Conservation (phyloP, 2,329 filamentous ascomycete species). For the Beauveria brongniartii region DNA sequence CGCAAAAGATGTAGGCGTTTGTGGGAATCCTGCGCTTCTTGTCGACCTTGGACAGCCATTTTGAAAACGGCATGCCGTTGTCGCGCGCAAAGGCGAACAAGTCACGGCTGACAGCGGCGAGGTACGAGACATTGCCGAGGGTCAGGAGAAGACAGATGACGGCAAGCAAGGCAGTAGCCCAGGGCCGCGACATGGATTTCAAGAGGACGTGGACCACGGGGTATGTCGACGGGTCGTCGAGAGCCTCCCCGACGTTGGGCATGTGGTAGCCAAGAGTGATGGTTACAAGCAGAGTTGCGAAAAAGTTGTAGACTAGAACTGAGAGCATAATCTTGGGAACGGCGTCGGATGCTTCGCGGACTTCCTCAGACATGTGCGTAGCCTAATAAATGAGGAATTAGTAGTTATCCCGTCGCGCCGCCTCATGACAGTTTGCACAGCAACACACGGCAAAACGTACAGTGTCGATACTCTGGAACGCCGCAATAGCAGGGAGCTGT, state of each 20-base stretch:
- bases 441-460: neutral
- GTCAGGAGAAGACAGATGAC: conserved; percentile 6
- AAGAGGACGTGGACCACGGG: conserved; percentile 9
- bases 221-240: conserved; percentile 6
- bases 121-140: conserved; percentile 7
- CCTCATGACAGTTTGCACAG: too few species aligned
- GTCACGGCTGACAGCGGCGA: conserved; percentile 7
- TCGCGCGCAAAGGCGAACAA: conserved; percentile 11
- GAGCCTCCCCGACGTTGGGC: conserved; percentile 4
- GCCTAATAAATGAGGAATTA: conserved; percentile 7
- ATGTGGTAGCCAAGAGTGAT: conserved; percentile 11
- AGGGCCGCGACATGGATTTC: conserved; percentile 4
- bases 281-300: neutral
- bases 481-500: conserved; percentile 11
- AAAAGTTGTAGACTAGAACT: neutral
- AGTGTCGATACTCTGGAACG: conserved; percentile 11
- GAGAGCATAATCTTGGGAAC: conserved; percentile 11
- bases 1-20: conserved; percentile 13
- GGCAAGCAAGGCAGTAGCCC: conserved; percentile 4
- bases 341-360: conserved; percentile 10
- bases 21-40: conserved; percentile 10
- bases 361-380: conserved; percentile 14
- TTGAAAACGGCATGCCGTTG: conserved; percentile 8
- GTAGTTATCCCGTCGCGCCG: too few species aligned
- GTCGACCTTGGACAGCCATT: conserved; percentile 11